A percentile compares a stretch with the other conserved stretches of the same genome.
Conservation (phyloP, 1,284 basidiomycete species). For the Volvariella volvacea region DNA sequence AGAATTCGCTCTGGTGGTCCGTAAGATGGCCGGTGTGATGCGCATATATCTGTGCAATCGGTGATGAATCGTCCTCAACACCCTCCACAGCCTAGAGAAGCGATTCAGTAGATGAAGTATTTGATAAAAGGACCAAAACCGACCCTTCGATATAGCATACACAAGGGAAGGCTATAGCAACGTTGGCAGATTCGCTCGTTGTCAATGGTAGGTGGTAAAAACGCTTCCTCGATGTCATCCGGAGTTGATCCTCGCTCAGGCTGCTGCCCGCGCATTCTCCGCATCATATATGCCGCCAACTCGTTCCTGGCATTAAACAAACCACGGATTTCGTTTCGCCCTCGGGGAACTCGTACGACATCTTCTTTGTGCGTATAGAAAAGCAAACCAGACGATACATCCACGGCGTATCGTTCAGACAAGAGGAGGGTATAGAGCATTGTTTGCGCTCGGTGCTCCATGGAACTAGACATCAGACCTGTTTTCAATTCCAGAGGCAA, state of each 20-base stretch:
- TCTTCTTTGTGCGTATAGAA: constrained; percentile 93
- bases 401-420: constrained; percentile 78
- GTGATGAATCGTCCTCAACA: constrained; percentile 51
- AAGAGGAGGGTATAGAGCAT: constrained; percentile 95
- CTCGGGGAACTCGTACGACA: constrained; percentile 75
- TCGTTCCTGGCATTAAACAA: constrained; percentile 83
- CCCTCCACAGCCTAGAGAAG: constrained; percentile 62
- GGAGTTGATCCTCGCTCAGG: constrained; percentile 44
- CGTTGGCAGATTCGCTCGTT: constrained; percentile 70
- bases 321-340: constrained; percentile 79
- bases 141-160: constrained; percentile 92
- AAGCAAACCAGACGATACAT: constrained; percentile 73
- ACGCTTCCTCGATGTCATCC: constrained; percentile 26
- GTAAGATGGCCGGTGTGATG: constrained; percentile 81
- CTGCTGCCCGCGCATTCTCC: constrained; percentile 22
- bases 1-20: constrained; percentile 67
- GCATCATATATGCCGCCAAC: constrained; percentile 73
- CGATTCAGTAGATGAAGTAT: constrained; percentile 5
- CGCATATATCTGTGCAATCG: constrained; percentile 71
- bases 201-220: constrained; percentile 87
- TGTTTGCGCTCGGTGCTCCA: constrained; percentile 96
- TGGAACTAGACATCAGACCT: constrained; percentile 66
- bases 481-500: constrained; percentile 97
- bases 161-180: constrained; percentile 82
- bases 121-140: constrained; percentile 14